Evolutionary conservation across 2,329 filamentous ascomycete genomes (phyloP).

Genomic region (Colletotrichum aenigma): DNA sequence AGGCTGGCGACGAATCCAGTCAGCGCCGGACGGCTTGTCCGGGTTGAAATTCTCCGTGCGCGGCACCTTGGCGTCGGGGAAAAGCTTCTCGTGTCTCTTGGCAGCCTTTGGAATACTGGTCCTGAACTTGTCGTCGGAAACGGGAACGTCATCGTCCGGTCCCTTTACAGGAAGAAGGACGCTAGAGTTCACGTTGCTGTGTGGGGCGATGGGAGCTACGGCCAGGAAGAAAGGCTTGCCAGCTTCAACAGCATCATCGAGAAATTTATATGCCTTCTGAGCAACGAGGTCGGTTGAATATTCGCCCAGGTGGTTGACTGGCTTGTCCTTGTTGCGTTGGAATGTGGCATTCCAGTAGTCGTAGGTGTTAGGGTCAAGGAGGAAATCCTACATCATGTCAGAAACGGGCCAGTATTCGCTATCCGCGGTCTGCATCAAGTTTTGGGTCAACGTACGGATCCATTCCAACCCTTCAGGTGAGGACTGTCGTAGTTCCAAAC

Average conservation of each 20-base stretch:
- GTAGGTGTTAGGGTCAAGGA: constrained; percentile 72
- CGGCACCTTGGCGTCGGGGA: constrained; percentile 62
- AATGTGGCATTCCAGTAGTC: constrained; percentile 70
- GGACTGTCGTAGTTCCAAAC: constrained; percentile 55
- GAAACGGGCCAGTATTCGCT: background rate
- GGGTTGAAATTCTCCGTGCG: constrained; percentile 72
- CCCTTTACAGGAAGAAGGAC: constrained; percentile 59
- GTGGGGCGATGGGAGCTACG: constrained; percentile 51
- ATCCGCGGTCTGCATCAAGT: background rate
- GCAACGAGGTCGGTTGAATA: constrained; percentile 62
- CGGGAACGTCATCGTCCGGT: constrained; percentile 55
- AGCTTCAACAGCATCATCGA: constrained; percentile 63
- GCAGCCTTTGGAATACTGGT: constrained; percentile 35
- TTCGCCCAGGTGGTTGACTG: constrained; percentile 42
- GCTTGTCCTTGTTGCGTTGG: constrained; percentile 59
- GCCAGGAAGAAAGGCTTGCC: constrained; percentile 60
- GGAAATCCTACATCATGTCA: constrained; percentile 38
- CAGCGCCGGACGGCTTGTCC: constrained; percentile 39
- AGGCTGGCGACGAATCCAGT: constrained; percentile 47
- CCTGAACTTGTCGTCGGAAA: constrained; percentile 53
- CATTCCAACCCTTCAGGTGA: constrained; percentile 59
- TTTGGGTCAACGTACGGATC: constrained; percentile 36
- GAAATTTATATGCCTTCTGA: constrained; percentile 61
- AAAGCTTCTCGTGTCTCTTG: constrained; percentile 63
- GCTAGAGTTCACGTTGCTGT: constrained; percentile 30